Conservation (phyloP, 1,284 basidiomycete species). For the Leccinum subrobustum region DNA sequence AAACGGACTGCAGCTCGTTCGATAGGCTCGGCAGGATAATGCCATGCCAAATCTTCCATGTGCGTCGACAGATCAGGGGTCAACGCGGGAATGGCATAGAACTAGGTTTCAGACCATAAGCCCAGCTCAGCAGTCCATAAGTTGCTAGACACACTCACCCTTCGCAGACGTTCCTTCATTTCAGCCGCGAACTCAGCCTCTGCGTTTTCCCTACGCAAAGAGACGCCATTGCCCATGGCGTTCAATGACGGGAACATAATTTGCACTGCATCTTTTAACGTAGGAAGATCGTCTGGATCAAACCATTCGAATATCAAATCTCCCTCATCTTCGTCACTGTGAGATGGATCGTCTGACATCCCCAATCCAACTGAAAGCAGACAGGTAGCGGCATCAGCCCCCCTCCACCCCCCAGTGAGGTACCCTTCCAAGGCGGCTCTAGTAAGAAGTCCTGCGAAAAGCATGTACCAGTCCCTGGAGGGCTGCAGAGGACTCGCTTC, state of each 20-base stretch:
- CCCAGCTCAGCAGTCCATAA: not conserved
- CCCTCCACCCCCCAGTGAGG: slow-evolving; percentile 74
- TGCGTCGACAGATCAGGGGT: slow-evolving; percentile 75
- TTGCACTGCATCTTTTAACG: slow-evolving; percentile 58
- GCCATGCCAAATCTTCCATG: slow-evolving; percentile 76
- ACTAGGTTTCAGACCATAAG: slow-evolving; percentile 42
- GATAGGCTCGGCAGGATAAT: slow-evolving; percentile 77
- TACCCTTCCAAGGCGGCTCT: slow-evolving; percentile 82
- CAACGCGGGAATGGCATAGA: slow-evolving; percentile 66
- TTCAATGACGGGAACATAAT: slow-evolving; percentile 67
- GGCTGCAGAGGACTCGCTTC: slow-evolving; percentile 57
- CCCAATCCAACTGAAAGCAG: slow-evolving; percentile 73
- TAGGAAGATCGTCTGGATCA: slow-evolving; percentile 76
- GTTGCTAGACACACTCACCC: slow-evolving; percentile 45
- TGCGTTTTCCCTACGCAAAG: slow-evolving; percentile 37
- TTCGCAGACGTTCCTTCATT: slow-evolving; percentile 65
- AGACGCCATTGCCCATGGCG: slow-evolving; percentile 27
- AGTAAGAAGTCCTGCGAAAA: slow-evolving; percentile 72
- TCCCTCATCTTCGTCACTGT: slow-evolving; percentile 30
- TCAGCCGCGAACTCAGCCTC: slow-evolving; percentile 65
- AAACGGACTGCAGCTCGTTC: slow-evolving; percentile 75
- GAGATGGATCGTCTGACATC: slow-evolving; percentile 28
- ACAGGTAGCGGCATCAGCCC: slow-evolving; percentile 66
- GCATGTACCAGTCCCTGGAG: slow-evolving; percentile 76
- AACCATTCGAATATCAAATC: slow-evolving; percentile 55